Conservation (phyloP, 805 yeast species). For the Nakazawaea peltata region DNA sequence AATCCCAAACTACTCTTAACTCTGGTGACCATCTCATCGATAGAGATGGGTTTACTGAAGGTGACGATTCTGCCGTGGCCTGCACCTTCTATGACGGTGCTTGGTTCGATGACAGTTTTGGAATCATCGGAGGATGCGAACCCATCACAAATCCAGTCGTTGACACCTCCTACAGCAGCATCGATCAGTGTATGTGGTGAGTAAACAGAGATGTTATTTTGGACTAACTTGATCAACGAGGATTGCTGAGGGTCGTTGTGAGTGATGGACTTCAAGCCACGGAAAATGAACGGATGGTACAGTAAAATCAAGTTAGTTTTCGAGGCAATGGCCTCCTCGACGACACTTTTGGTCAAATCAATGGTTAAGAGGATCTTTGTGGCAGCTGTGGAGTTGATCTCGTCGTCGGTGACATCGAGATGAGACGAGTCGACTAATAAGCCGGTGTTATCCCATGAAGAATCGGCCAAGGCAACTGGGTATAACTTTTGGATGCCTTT, state of each 20-base stretch:
- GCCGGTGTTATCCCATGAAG: constrained; percentile 95
- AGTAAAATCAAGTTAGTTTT: constrained; percentile 62
- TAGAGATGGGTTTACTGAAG: constrained; percentile 32
- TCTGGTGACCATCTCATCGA: constrained; percentile 36
- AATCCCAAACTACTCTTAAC: constrained; percentile 50
- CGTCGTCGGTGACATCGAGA: constrained; percentile 7
- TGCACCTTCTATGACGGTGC: constrained; percentile 34
- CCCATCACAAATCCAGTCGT: constrained; percentile 80
- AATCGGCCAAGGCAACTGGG: constrained; percentile 77
- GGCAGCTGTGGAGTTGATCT: constrained; percentile 10
- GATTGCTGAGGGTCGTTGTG: constrained; percentile 68
- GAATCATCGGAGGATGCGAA: constrained; percentile 20
- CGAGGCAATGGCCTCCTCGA: constrained; percentile 67
- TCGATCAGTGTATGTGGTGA: constrained; percentile 96
- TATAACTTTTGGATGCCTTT: constrained; percentile 61
- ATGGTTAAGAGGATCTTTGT: constrained; percentile 56
- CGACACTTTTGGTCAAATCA: constrained; percentile 79
- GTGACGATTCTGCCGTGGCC: constrained; percentile 79
- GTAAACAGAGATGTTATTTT: constrained; percentile 79
- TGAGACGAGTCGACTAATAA: constrained; percentile 64
- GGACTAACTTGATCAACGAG: constrained; percentile 64
- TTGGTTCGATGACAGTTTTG: constrained; percentile 36
- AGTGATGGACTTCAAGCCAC: constrained; percentile 72
- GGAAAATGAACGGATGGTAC: constrained; percentile 91
- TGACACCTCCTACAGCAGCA: constrained; percentile 88